phyloP scores from a whole-genome alignment of 73 alveolate genomes.

The Vitrella brassicaformis region DNA sequence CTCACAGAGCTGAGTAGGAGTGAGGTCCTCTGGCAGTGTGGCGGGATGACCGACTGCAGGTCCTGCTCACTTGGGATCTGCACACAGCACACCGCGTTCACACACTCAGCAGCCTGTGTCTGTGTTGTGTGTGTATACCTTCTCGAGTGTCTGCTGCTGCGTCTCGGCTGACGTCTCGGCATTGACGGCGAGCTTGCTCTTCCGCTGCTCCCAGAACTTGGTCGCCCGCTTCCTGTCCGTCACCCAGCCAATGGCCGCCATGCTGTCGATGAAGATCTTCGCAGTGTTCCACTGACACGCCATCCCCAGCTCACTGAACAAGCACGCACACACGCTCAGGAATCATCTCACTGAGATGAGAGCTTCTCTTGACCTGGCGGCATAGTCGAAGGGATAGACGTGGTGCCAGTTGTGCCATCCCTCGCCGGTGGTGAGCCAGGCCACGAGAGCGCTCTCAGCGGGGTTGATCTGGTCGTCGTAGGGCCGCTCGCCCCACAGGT shows the following conservation, averaged over 20 bases:
- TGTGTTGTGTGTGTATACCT: too few species aligned
- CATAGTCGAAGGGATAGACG: conserved; percentile 20
- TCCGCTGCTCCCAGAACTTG: neutral
- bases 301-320: neutral
- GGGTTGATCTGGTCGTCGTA: conserved; percentile 32
- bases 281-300: neutral
- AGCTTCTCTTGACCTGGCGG: too few species aligned
- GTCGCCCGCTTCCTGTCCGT: neutral
- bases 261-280: neutral
- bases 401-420: conserved; percentile 58
- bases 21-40: neutral
- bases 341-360: too few species aligned
- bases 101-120: too few species aligned
- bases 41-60: neutral
- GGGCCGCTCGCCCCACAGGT: conserved; percentile 36
- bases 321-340: too few species aligned
- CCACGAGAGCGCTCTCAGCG: conserved; percentile 32
- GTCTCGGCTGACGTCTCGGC: neutral
- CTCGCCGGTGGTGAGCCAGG: conserved; percentile 34
- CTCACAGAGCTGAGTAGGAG: too few species aligned
- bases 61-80: neutral
- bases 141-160: neutral
- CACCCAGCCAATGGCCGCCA: neutral
- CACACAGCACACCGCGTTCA: too few species aligned
- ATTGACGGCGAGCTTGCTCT: neutral